Evolutionary conservation across 108 stramenopile species (phyloP).

Genomic region (Skeletonema marinoi): DNA sequence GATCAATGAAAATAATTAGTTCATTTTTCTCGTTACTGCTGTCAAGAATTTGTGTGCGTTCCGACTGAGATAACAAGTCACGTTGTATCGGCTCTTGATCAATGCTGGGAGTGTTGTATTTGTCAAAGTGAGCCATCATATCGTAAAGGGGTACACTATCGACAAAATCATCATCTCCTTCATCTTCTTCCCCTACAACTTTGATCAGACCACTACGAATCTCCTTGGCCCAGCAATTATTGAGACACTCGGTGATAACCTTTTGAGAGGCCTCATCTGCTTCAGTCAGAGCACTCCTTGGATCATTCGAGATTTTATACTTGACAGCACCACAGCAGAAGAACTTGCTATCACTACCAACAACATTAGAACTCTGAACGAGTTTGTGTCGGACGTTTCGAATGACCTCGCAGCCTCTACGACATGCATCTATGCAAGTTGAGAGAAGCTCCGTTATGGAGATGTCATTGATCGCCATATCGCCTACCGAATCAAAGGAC

Average conservation of each 20-base stretch:
- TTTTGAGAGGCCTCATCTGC: constrained; percentile 51
- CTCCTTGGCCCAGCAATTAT: constrained; percentile 29
- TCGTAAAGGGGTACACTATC: constrained; percentile 6
- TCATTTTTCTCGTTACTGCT: neutral
- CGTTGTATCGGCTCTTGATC: constrained; percentile 28
- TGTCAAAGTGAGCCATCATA: constrained; percentile 23
- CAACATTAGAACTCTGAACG: constrained; percentile 6
- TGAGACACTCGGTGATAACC: constrained; percentile 35
- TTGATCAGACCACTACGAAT: constrained; percentile 15
- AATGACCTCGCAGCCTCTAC: constrained; percentile 70
- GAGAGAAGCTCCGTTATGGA: constrained; percentile 57
- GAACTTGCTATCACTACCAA: neutral
- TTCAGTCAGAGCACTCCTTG: constrained; percentile 52
- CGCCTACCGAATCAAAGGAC: neutral
- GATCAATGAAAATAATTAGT: constrained; percentile 75
- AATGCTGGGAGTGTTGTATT: constrained; percentile 27
- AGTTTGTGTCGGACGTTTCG: constrained; percentile 40
- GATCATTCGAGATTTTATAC: constrained; percentile 48
- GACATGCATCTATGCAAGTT: constrained; percentile 71
- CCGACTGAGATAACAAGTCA: constrained; percentile 10
- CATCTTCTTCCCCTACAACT: constrained; percentile 53
- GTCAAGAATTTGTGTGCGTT: neutral
- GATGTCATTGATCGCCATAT: constrained; percentile 31
- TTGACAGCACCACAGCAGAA: constrained; percentile 13
- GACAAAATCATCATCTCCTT: constrained; percentile 11